A percentile compares a stretch with the other conserved stretches of the same genome.
phyloP scores from a whole-genome alignment of 371 early-diverging fungal species.

The Rhizopus delemar region DNA sequence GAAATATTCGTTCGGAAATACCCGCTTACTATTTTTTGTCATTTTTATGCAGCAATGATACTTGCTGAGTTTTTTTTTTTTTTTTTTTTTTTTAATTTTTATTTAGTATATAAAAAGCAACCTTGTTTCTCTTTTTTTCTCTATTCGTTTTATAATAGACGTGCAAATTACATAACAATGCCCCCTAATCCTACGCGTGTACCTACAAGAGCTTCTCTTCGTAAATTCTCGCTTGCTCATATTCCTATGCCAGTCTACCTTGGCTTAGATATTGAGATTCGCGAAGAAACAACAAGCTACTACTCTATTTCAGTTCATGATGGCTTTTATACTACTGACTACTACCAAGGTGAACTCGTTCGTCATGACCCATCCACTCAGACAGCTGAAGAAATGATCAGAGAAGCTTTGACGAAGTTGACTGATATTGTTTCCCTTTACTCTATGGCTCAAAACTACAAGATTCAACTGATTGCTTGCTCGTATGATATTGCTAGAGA shows the following conservation, averaged over 20 bases:
- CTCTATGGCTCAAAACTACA: constrained; percentile 51
- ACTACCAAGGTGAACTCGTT: constrained; percentile 40
- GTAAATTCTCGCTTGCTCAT: constrained; percentile 39
- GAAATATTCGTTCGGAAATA: too few relatives aligned
- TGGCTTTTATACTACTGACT: constrained; percentile 60
- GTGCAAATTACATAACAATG: constrained; percentile 19
- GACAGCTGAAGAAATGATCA: constrained; percentile 22
- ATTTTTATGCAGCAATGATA: not conserved
- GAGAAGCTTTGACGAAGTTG: constrained; percentile 36
- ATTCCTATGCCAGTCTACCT: constrained; percentile 59
- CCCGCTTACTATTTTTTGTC: too few relatives aligned
- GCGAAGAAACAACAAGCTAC: constrained; percentile 21
- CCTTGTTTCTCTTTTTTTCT: constrained; percentile 5
- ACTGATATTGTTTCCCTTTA: constrained; percentile 46
- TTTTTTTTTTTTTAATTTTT: too few relatives aligned
- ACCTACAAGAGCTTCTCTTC: constrained; percentile 30
- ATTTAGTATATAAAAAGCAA: not conserved
- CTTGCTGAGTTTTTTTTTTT: not conserved
- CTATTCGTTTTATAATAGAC: not conserved
- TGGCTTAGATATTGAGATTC: constrained; percentile 59
- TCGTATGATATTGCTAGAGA: constrained; percentile 31
- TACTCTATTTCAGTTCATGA: constrained; percentile 62
- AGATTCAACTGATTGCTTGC: constrained; percentile 56
- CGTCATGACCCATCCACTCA: constrained; percentile 12
- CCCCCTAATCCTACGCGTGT: constrained; percentile 35